Base-by-base conservation (phyloP, 495 filamentous ascomycete genomes). In the Sporormia fimetaria region DNA sequence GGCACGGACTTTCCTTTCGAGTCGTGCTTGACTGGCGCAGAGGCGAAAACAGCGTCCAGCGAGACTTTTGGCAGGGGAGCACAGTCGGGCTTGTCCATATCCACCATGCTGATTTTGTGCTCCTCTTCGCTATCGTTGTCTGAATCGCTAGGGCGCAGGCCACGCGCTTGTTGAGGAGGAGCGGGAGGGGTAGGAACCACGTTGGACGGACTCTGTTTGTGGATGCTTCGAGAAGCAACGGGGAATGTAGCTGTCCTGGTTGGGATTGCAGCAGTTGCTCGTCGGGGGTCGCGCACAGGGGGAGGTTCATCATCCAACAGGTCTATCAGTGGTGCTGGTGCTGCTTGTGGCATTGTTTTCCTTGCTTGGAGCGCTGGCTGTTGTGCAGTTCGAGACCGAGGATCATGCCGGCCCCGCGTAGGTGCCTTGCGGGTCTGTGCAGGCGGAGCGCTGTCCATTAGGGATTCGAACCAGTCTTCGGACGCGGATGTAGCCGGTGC, bases 151-250 rank as follows among this genome's bases (percentile, higher is more conserved):
- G n/a, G 12, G 25, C 12, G 7, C 25, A n/a, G n/a, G n/a, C n/a
- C n/a, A n/a, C n/a, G n/a, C n/a, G n/a, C n/a, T n/a, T 32, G 32
- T 20, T 34, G 33, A 3, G 25, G 33, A n/a, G 39, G 46, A 12
- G 39, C 33, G 2, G 37, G 21, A 25, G 46, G 33, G 0, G 46
- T 49, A 1, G 45, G 45, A 24, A 32, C 26, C 34, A 44, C 44
- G 33, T 49, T 49, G 4, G 46, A 33, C 2, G 46, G 46, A 7
- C 16, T 33, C 17, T 49, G 44, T 5, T 26, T 34, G 4, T n/a
- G 33, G 28, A 39, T 9, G 20, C 20, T 6, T 9, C 6, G 38
- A 16, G 37, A 48, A 1, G 40, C 27, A 14, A 31, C 39, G 12
- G 46, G 40, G 36, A 44, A 44, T 15, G 24, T 17, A 11, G 46